phyloP scores from a whole-genome alignment of 2,329 filamentous ascomycete genomes.

The Phaeosphaeriaceae sp. region DNA sequence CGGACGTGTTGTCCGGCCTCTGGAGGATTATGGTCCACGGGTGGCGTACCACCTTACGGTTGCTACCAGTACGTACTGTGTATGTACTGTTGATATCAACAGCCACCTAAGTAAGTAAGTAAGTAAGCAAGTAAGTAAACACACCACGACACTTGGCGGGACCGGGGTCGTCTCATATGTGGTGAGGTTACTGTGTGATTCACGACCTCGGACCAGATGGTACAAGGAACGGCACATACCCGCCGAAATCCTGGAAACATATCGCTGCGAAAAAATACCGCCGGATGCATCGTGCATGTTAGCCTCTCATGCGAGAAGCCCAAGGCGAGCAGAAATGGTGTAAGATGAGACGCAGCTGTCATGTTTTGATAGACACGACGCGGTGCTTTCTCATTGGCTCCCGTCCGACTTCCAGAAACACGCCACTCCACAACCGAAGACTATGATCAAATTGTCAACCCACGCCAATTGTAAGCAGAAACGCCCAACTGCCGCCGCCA shows the following conservation, averaged over 20 bases:
- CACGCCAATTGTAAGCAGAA: constrained; percentile 25
- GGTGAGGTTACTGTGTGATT: constrained; percentile 26
- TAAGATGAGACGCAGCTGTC: constrained; percentile 3
- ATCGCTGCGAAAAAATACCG: constrained; percentile 28
- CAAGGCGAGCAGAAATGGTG: constrained; percentile 4
- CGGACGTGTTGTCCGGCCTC: constrained; percentile 9
- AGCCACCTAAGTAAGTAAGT: too few relatives aligned
- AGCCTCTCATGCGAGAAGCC: constrained; percentile 14
- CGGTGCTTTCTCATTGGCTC: constrained; percentile 27
- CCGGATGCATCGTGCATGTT: constrained; percentile 28
- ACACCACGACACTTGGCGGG: constrained; percentile 21
- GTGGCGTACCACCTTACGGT: constrained; percentile 12
- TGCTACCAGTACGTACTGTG: constrained; percentile 11
- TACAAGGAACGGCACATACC: too few relatives aligned
- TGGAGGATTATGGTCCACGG: constrained; percentile 4
- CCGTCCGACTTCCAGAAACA: constrained; percentile 20
- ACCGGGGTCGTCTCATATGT: constrained; percentile 17
- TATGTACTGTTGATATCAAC: too few relatives aligned
- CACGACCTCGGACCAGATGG: constrained; percentile 25
- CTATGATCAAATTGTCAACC: constrained; percentile 26
- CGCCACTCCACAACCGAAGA: constrained; percentile 26
- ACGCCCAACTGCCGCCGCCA: constrained; percentile 26
- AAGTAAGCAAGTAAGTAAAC: too few relatives aligned
- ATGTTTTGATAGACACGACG: constrained; percentile 12
- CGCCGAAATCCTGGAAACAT: constrained; percentile 36